Percentiles rank a stretch among this genome's conserved stretches.
Conservation (phyloP, 202 grass and related monocot species). For the Carex sylvatica region DNA sequence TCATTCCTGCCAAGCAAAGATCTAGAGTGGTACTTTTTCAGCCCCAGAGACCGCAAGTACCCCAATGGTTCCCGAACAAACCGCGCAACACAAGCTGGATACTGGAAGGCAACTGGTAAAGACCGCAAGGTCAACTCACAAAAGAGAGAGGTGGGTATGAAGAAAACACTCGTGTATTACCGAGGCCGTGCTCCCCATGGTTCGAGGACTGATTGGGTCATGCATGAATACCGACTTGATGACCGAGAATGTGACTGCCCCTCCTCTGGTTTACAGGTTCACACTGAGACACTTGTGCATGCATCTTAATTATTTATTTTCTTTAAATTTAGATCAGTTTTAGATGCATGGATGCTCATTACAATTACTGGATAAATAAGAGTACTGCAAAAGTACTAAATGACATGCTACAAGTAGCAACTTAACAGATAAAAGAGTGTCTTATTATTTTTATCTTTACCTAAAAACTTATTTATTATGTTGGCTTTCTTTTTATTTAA, state of each 20-base stretch:
- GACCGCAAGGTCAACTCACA: constrained; percentile 83
- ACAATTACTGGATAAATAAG: not conserved
- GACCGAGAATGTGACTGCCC: constrained; percentile 74
- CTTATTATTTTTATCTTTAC: not conserved
- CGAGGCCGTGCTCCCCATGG: constrained; percentile 84
- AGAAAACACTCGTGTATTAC: constrained; percentile 97
- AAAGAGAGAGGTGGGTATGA: constrained; percentile 73
- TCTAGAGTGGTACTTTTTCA: constrained; percentile 99
- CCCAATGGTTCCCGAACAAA: constrained; percentile 94
- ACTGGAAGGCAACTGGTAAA: constrained; percentile 99
- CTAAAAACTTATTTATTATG: not conserved
- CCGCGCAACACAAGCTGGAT: constrained; percentile 82
- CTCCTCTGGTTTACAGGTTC: constrained; percentile 78
- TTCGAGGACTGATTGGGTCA: constrained; percentile 88
- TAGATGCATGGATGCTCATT: not conserved
- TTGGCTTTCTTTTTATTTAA: not conserved
- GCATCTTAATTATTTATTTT: not conserved
- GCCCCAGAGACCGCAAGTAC: constrained; percentile 95
- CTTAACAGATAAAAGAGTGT: too few species aligned
- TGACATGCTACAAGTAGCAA: not conserved
- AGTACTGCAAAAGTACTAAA: not conserved
- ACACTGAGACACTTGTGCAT: not conserved
- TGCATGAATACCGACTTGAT: constrained; percentile 96
- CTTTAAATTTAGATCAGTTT: not conserved
- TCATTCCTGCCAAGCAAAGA: constrained; percentile 96